Evolutionary conservation across 1,284 basidiomycete genomes (phyloP).

Genomic region (Fomitopsis betulina): DNA sequence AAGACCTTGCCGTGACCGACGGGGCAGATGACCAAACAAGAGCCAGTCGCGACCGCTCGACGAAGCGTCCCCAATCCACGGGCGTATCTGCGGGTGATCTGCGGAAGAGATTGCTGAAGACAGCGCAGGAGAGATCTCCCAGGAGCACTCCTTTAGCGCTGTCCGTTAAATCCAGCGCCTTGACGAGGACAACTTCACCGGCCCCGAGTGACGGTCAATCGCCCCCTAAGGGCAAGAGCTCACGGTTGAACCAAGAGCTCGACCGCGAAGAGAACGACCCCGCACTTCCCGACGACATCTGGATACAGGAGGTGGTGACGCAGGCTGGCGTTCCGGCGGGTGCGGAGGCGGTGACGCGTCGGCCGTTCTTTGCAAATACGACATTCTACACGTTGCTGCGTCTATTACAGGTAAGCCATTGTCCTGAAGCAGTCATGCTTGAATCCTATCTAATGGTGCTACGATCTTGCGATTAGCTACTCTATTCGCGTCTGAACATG

Average conservation of each 20-base stretch:
- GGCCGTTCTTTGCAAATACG: constrained; percentile 88
- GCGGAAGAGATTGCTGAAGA: constrained; percentile 75
- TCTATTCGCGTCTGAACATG: constrained; percentile 84
- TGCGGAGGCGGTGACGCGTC: constrained; percentile 30
- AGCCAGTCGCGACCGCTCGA: constrained; percentile 27
- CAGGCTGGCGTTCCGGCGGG: constrained; percentile 23
- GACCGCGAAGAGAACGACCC: constrained; percentile 4
- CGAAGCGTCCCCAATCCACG: constrained; percentile 40
- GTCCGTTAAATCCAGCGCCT: constrained; percentile 16
- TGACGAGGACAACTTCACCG: constrained; percentile 21
- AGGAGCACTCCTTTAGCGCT: constrained; percentile 20
- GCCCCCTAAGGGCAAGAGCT: background rate
- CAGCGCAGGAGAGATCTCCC: constrained; percentile 52
- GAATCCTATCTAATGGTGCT: background rate
- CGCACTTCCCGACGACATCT: constrained; percentile 42
- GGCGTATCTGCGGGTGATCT: constrained; percentile 66
- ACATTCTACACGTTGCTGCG: constrained; percentile 90
- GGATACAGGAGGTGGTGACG: constrained; percentile 47
- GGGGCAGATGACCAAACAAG: constrained; percentile 16
- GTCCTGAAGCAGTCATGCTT: background rate
- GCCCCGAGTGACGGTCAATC: constrained; percentile 11
- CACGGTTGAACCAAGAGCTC: constrained; percentile 8
- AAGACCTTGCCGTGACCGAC: constrained; percentile 40
- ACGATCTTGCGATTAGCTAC: constrained; percentile 47
- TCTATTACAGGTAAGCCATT: constrained; percentile 70